Conservation (phyloP, 768 basidiomycete species). For the Trametes cubensis region DNA sequence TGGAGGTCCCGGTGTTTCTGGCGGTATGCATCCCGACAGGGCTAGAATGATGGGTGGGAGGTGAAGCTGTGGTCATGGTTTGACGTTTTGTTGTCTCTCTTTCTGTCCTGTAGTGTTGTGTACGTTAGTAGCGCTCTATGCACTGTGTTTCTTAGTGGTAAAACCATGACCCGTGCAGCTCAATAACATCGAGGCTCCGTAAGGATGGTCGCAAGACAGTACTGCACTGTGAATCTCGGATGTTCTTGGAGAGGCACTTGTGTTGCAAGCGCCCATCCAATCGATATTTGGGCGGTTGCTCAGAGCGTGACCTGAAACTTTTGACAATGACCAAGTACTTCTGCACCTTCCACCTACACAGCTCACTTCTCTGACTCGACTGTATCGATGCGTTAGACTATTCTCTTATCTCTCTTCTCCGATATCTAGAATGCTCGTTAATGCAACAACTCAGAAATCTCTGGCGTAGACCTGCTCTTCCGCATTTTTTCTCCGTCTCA, state of each 20-base stretch:
- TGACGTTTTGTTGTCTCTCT: background rate
- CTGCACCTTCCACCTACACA: background rate
- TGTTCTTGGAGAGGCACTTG: no score
- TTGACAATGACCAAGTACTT: constrained; percentile 4
- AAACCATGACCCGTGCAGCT: background rate
- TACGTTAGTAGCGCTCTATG: constrained; percentile 2
- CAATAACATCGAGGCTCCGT: no score
- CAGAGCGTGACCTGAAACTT: constrained; percentile 8
- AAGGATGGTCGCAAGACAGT: no score
- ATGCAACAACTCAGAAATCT: constrained; percentile 13
- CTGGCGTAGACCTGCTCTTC: constrained; percentile 5
- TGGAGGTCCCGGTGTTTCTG: constrained; percentile 46
- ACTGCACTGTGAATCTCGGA: no score
- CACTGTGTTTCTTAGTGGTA: background rate
- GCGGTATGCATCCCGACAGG: constrained; percentile 85
- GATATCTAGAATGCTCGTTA: constrained; percentile 9
- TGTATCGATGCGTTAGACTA: constrained; percentile 4
- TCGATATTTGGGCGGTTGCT: background rate
- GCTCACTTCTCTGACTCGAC: constrained; percentile 6
- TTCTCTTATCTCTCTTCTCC: background rate
- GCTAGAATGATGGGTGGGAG: constrained; percentile 71
- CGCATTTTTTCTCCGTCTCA: background rate
- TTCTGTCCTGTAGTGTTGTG: constrained; percentile 3
- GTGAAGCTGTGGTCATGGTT: constrained; percentile 16
- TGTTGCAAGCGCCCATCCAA: background rate